These are phyloP conservation scores for Termitomyces titanicus DNA, from an alignment of 768 basidiomycete species.

Conservation along the genomic window DNA sequence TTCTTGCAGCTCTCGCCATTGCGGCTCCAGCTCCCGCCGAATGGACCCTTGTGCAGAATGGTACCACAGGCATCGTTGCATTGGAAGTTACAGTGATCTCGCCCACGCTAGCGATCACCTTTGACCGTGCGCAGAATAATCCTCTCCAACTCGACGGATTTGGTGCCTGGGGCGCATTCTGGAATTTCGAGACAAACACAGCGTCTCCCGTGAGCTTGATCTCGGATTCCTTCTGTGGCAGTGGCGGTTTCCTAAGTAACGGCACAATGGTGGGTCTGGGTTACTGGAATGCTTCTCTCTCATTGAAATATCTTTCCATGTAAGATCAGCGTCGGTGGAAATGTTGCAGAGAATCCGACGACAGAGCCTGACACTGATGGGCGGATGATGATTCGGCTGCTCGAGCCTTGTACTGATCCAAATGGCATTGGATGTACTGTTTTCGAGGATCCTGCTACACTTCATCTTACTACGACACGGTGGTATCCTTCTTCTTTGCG, in stretches of 20 bases:
- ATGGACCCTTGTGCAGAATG: slow-evolving; percentile 11
- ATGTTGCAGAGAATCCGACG: slow-evolving; percentile 21
- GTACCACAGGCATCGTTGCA: slow-evolving; percentile 8
- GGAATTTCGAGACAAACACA: slow-evolving; percentile 9
- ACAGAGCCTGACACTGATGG: slow-evolving; percentile 24
- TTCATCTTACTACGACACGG: slow-evolving; percentile 32
- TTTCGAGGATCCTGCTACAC: slow-evolving; percentile 30
- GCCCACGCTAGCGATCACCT: slow-evolving; percentile 6
- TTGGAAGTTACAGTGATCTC: slow-evolving; percentile 6
- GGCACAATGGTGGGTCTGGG: slow-evolving; percentile 7
- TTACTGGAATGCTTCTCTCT: not conserved
- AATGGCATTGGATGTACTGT: slow-evolving; percentile 28
- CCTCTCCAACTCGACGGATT: slow-evolving; percentile 5
- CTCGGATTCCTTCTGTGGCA: slow-evolving; percentile 9
- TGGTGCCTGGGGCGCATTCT: slow-evolving; percentile 10
- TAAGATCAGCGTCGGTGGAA: slow-evolving; percentile 27
- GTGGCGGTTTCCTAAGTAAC: slow-evolving; percentile 10
- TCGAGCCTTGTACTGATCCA: slow-evolving; percentile 34
- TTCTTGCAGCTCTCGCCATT: not conserved
- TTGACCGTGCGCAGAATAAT: slow-evolving; percentile 7
- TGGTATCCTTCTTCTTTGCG: slow-evolving; percentile 40
- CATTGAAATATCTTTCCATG: not conserved
- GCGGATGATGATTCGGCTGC: slow-evolving; percentile 33
- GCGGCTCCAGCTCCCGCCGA: not conserved
- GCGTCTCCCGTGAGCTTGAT: slow-evolving; percentile 4